phyloP scores from a whole-genome alignment of 345 rosid genomes.

The Eucalyptus fibrosa region DNA sequence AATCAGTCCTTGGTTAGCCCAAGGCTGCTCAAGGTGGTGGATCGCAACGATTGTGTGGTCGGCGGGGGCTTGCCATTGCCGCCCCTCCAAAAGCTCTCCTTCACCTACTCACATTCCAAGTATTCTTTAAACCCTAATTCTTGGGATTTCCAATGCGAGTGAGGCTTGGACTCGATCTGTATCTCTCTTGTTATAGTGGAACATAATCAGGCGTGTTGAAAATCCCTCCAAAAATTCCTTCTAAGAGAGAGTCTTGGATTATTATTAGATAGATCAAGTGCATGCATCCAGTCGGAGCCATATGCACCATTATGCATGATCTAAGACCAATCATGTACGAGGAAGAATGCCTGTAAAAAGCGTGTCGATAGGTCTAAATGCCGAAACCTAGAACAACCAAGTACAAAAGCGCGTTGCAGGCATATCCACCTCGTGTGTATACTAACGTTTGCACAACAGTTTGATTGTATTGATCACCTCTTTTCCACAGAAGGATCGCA shows the following conservation, averaged over 20 bases:
- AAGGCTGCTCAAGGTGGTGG: slow-evolving; percentile 15
- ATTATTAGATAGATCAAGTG: neutral
- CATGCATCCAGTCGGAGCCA: neutral
- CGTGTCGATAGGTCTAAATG: neutral
- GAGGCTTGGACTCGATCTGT: neutral
- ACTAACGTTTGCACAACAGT: neutral
- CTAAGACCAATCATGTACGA: neutral
- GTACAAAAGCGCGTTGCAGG: neutral
- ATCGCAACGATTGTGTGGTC: slow-evolving; percentile 4
- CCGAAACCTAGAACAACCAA: neutral
- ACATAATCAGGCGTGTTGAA: neutral
- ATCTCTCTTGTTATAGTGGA: neutral
- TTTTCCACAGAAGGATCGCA: neutral
- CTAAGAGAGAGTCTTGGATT: neutral
- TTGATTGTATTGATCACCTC: neutral
- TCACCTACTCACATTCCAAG: slow-evolving; percentile 12
- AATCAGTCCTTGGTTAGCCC: slow-evolving; percentile 17
- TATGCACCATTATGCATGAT: neutral
- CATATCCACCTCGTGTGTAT: neutral
- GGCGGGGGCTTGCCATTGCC: slow-evolving; percentile 17
- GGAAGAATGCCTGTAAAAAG: neutral
- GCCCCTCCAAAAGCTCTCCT: slow-evolving; percentile 9
- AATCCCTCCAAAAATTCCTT: neutral
- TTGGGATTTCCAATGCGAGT: slow-evolving; percentile 35
- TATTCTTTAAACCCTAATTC: slow-evolving; percentile 1